Conservation (phyloP, 192 early-diverging fungal species). For the Diversispora epigaea region DNA sequence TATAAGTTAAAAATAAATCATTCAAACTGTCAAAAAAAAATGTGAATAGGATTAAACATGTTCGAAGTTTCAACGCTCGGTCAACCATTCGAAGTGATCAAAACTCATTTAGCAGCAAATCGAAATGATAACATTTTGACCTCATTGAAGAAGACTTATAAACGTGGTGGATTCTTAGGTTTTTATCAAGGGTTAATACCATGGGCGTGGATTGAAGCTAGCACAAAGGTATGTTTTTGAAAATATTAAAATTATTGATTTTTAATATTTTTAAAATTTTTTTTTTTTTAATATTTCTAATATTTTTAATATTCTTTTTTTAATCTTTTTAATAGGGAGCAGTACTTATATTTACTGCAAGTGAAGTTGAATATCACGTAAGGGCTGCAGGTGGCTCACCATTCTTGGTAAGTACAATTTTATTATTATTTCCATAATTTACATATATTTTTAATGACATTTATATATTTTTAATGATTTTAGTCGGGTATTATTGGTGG, state of each 20-base stretch:
- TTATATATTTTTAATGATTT: conserved; percentile 34
- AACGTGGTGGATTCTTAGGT: conserved; percentile 83
- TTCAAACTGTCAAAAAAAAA: no score
- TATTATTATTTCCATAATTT: background rate
- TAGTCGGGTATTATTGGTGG: conserved; percentile 89
- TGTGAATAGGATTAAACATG: conserved; percentile 56
- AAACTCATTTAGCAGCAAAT: conserved; percentile 94
- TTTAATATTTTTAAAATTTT: background rate
- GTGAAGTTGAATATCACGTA: conserved; percentile 60
- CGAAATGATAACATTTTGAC: conserved; percentile 75
- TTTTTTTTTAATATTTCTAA: background rate
- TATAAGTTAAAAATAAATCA: no score
- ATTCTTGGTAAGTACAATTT: conserved; percentile 42
- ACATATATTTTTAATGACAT: background rate
- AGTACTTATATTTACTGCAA: conserved; percentile 61
- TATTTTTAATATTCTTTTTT: background rate
- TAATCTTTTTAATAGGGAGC: conserved; percentile 42
- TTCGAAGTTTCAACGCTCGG: conserved; percentile 92
- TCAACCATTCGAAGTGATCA: conserved; percentile 95
- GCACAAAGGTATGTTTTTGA: conserved; percentile 42
- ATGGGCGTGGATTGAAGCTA: conserved; percentile 65
- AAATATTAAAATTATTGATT: background rate
- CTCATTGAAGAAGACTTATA: conserved; percentile 74
- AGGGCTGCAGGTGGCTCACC: conserved; percentile 52
- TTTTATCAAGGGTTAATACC: conserved; percentile 91